These are phyloP conservation scores for Pneumocystis canis DNA, from an alignment of 1,139 yeast species.

Conservation along the genomic window DNA sequence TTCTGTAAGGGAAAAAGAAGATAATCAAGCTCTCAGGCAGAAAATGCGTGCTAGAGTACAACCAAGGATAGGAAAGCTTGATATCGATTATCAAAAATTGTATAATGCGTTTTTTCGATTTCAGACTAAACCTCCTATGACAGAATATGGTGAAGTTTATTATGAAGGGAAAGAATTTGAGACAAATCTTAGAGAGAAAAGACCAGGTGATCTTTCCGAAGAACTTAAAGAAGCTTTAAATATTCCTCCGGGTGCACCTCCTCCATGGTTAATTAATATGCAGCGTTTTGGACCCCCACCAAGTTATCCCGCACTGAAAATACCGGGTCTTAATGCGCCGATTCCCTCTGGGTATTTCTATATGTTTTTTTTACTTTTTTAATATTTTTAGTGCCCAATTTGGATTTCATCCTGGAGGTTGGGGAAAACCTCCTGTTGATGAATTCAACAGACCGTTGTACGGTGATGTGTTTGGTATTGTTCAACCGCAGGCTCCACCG, in stretches of 20 bases:
- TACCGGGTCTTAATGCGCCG: conserved; percentile 39
- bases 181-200: conserved; percentile 29
- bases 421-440: conserved; percentile 29
- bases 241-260: conserved; percentile 45
- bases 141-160: conserved; percentile 60
- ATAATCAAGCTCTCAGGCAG: conserved; percentile 50
- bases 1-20: conserved; percentile 28
- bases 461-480: conserved; percentile 25
- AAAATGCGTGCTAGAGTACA: conserved; percentile 72
- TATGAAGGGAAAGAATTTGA: conserved; percentile 63
- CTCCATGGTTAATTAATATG: conserved; percentile 77
- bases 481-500: conserved; percentile 31
- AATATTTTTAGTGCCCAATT: conserved; percentile 20
- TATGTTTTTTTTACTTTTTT: background rate
- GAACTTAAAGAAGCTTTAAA: conserved; percentile 56
- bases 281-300: conserved; percentile 72
- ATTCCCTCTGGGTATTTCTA: conserved; percentile 23
- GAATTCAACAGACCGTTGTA: conserved; percentile 25
- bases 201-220: conserved; percentile 56
- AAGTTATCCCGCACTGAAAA: conserved; percentile 49
- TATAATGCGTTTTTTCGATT: conserved; percentile 77
- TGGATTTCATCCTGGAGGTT: conserved; percentile 31
- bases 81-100: conserved; percentile 68
- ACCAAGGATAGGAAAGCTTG: conserved; percentile 77
- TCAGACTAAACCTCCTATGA: conserved; percentile 58